A percentile compares a stretch with the other conserved stretches of the same genome.
These are phyloP conservation scores for Sordariomycetes sp. DNA, from an alignment of 2,329 filamentous ascomycete species.

Conservation along the genomic window DNA sequence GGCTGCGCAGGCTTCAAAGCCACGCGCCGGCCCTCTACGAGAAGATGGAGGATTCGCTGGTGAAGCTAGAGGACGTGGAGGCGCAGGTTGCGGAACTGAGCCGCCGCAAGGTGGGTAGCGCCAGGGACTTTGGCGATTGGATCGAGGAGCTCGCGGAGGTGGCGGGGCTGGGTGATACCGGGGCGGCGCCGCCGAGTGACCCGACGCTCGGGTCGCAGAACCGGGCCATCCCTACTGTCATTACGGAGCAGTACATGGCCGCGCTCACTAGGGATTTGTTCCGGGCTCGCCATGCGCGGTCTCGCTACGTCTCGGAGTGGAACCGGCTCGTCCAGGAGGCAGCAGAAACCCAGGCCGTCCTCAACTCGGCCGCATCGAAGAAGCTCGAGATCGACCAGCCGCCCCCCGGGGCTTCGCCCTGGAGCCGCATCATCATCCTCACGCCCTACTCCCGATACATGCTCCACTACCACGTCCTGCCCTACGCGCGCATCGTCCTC, in stretches of 20 bases:
- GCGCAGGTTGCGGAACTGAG: slow-evolving; percentile 67
- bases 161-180: slow-evolving; percentile 52
- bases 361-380: slow-evolving; percentile 73
- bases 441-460: slow-evolving; percentile 76
- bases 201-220: slow-evolving; percentile 22
- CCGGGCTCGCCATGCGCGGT: slow-evolving; percentile 69
- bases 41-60: slow-evolving; percentile 71
- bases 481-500: slow-evolving; percentile 48
- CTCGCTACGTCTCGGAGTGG: slow-evolving; percentile 80
- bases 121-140: slow-evolving; percentile 74
- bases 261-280: slow-evolving; percentile 74
- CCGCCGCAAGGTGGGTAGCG: slow-evolving; percentile 66
- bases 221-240: slow-evolving; percentile 57
- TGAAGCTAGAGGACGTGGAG: slow-evolving; percentile 70
- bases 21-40: slow-evolving; percentile 77
- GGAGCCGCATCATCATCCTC: slow-evolving; percentile 45
- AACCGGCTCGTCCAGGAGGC: slow-evolving; percentile 63
- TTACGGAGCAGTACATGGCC: slow-evolving; percentile 87
- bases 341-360: slow-evolving; percentile 60
- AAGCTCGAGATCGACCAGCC: slow-evolving; percentile 60
- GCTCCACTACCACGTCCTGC: slow-evolving; percentile 60
- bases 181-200: slow-evolving; percentile 27
- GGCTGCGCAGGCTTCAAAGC: slow-evolving; percentile 61
- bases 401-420: slow-evolving; percentile 38
- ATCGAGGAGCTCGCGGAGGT: slow-evolving; percentile 86